These are phyloP conservation scores for Cercospora sp. DNA, from an alignment of 2,329 filamentous ascomycete genomes.

Conservation along the genomic window DNA sequence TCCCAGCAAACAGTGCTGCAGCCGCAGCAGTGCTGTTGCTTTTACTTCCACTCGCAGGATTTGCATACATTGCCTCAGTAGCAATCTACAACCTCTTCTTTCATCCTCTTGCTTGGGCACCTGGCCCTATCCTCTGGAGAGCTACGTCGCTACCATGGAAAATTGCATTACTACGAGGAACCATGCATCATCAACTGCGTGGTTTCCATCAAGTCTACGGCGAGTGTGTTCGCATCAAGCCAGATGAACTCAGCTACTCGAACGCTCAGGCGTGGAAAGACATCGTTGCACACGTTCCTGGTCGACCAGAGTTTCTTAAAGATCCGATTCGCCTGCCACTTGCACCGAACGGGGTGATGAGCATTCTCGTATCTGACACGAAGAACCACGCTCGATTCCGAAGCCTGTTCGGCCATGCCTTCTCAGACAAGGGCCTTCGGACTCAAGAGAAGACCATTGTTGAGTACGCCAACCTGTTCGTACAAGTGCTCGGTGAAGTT, in stretches of 20 bases:
- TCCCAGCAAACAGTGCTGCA: neutral
- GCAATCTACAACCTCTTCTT: constrained; percentile 14
- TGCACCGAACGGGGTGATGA: neutral
- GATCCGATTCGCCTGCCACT: constrained; percentile 6
- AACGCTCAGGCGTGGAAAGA: constrained; percentile 45
- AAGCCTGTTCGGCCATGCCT: neutral
- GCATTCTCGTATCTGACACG: neutral
- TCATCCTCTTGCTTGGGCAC: constrained; percentile 10
- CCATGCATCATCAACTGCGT: constrained; percentile 10
- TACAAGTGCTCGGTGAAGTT: neutral
- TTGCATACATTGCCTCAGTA: constrained; percentile 1
- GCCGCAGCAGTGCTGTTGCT: neutral
- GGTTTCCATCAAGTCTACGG: constrained; percentile 43
- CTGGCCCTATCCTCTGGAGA: constrained; percentile 7
- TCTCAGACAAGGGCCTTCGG: neutral
- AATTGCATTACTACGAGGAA: constrained; percentile 14
- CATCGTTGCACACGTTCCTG: constrained; percentile 38
- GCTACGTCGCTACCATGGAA: neutral
- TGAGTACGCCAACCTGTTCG: neutral
- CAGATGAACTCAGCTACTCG: constrained; percentile 50
- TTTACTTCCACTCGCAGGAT: neutral
- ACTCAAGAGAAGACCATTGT: neutral
- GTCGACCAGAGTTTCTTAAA: constrained; percentile 22
- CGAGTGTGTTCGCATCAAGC: constrained; percentile 48
- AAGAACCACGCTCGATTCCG: neutral